phyloP scores from a whole-genome alignment of 2,329 filamentous ascomycete genomes.

The Ilyonectria sp. region DNA sequence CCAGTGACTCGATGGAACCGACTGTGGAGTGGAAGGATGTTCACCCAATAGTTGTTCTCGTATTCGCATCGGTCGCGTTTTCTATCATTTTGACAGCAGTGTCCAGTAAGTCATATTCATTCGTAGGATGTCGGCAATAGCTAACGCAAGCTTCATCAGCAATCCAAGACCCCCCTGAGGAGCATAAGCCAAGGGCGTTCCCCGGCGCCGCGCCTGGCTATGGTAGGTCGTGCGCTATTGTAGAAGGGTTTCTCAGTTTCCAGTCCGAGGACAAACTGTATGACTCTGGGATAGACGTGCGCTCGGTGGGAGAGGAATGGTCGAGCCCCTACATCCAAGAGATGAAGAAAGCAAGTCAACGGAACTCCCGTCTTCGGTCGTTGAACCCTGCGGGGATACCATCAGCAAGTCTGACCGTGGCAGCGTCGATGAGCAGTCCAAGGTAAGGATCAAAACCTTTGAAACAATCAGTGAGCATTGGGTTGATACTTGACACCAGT shows the following conservation, averaged over 20 bases:
- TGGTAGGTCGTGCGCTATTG: constrained; percentile 33
- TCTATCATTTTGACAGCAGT: constrained; percentile 35
- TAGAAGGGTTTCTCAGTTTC: constrained; percentile 41
- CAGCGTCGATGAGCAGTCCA: constrained; percentile 28
- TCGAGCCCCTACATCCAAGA: constrained; percentile 34
- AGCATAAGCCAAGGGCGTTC: constrained; percentile 13
- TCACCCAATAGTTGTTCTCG: constrained; percentile 34
- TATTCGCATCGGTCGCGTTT: constrained; percentile 44
- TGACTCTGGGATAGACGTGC: constrained; percentile 43
- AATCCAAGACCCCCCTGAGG: constrained; percentile 39
- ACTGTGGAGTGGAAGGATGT: constrained; percentile 20
- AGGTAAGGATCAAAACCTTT: constrained; percentile 25
- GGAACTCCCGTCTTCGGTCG: constrained; percentile 22
- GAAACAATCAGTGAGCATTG: neutral
- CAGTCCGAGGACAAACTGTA: constrained; percentile 30
- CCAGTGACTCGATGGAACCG: neutral
- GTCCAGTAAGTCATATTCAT: constrained; percentile 30
- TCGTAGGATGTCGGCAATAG: no score
- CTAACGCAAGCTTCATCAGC: constrained; percentile 22
- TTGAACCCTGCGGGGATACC: neutral
- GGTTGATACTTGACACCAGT: neutral
- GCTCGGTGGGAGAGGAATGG: constrained; percentile 13
- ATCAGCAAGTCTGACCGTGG: neutral
- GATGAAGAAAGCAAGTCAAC: constrained; percentile 34
- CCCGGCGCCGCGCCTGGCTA: constrained; percentile 28